Evolutionary conservation across 2,329 filamentous ascomycete species (phyloP).

Genomic region (Nigrospora oryzae): DNA sequence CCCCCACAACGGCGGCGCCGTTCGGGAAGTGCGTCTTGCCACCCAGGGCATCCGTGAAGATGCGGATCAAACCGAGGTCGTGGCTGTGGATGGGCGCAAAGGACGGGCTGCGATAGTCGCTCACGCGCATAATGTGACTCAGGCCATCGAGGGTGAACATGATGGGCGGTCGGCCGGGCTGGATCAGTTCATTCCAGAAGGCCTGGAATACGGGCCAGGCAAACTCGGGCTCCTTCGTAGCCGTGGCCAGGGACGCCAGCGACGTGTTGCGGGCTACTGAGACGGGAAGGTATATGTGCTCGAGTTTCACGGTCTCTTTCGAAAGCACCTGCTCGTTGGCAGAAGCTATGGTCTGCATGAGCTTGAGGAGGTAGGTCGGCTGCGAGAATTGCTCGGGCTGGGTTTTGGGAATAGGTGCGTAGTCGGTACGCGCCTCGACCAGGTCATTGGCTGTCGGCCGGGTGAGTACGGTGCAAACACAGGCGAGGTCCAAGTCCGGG

Average conservation of each 20-base stretch:
- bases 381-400: slow-evolving; percentile 63
- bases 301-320: slow-evolving; percentile 34
- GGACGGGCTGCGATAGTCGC: slow-evolving; percentile 64
- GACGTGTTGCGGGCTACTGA: slow-evolving; percentile 48
- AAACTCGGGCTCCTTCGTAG: slow-evolving; percentile 64
- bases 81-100: slow-evolving; percentile 76
- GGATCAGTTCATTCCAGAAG: slow-evolving; percentile 70
- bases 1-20: slow-evolving; percentile 71
- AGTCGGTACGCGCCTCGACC: slow-evolving; percentile 72
- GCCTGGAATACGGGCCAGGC: slow-evolving; percentile 76
- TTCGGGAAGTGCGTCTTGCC: slow-evolving; percentile 52
- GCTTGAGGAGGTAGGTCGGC: slow-evolving; percentile 64
- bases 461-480: neutral
- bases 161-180: slow-evolving; percentile 40
- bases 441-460: slow-evolving; percentile 60
- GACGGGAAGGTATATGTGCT: slow-evolving; percentile 51
- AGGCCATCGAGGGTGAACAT: slow-evolving; percentile 74
- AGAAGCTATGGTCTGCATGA: slow-evolving; percentile 64
- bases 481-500: slow-evolving; percentile 1
- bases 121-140: slow-evolving; percentile 70
- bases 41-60: slow-evolving; percentile 66
- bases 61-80: slow-evolving; percentile 67
- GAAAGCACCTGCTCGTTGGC: slow-evolving; percentile 63
- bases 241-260: slow-evolving; percentile 61
- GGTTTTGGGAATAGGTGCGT: slow-evolving; percentile 54